Evolutionary conservation across 768 basidiomycete genomes (phyloP).

Genomic region (Mycena pura): DNA sequence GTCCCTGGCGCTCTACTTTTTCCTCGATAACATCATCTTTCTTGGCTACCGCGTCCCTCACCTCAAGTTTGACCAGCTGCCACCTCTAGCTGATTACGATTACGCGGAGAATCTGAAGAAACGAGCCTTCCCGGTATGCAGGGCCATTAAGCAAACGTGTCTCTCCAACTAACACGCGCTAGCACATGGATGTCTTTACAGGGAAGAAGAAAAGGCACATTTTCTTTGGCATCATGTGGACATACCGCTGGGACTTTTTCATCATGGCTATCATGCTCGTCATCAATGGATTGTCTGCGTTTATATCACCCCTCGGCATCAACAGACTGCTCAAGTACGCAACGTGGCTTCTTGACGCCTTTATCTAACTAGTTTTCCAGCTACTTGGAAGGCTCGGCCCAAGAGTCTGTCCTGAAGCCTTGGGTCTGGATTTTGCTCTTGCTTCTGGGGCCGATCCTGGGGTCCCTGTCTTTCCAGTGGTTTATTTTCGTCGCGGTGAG

Average conservation of each 20-base stretch:
- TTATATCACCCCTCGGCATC: constrained; percentile 48
- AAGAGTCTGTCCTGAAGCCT: constrained; percentile 57
- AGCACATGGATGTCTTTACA: constrained; percentile 18
- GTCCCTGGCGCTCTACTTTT: constrained; percentile 53
- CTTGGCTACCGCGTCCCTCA: constrained; percentile 50
- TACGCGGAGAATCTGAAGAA: constrained; percentile 31
- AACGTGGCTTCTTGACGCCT: background rate
- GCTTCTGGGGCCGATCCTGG: constrained; percentile 53
- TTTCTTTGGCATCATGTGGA: constrained; percentile 51
- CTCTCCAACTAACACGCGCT: background rate
- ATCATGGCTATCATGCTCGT: constrained; percentile 37
- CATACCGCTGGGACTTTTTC: constrained; percentile 33
- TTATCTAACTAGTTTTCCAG: constrained; percentile 34
- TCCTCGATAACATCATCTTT: constrained; percentile 59
- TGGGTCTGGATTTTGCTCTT: constrained; percentile 75
- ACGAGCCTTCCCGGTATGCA: constrained; percentile 38
- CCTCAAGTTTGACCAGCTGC: constrained; percentile 58
- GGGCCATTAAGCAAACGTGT: constrained; percentile 28
- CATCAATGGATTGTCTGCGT: constrained; percentile 33
- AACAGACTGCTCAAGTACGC: constrained; percentile 48
- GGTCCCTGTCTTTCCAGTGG: constrained; percentile 56
- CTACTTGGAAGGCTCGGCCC: constrained; percentile 63
- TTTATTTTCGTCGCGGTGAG: constrained; percentile 57
- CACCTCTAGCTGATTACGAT: constrained; percentile 70
- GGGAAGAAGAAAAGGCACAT: constrained; percentile 19